Evolutionary conservation across 257 asterid species (phyloP), one percentile per base, ranked within the genome.

Genomic region (Salvia miltiorrhiza): DNA sequence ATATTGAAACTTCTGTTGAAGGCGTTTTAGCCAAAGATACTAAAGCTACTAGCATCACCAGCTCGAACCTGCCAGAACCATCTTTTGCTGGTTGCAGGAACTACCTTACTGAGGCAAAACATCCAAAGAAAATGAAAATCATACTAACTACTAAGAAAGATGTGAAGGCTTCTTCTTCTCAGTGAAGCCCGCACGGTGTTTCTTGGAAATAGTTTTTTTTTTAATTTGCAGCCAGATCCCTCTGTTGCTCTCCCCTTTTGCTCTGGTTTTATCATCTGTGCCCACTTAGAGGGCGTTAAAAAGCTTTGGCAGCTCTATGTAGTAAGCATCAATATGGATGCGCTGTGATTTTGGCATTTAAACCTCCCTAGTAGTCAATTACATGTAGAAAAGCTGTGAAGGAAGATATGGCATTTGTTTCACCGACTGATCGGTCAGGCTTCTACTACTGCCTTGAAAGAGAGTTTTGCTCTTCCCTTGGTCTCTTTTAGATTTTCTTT

Each of bases 11-110:
- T 52, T 67, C 74, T 41, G 56, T 56, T 20, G 69, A 55, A 10
- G 72, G 65, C 67, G 35, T 45, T 72, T 47, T 41, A 65, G 20
- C 68, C 49, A 40, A 76, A 75, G 69, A 49, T 49, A 48, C 33
- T 49, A 73, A 24, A 35, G 6, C 78, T 40, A 68, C 70, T 40
- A 66, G 2, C 43, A 37, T 23, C 60, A 39, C 52, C 24, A 52
- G 69, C 65, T 48, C 56, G 76, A 69, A 68, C 45, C 70, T 63
- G 59, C 44, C 50, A 47, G 75, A 76, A 47, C 63, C 83, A 37
- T 57, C 68, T 24, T 54, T 56, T 26, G 77, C 52, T 67, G 72
- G 57, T 64, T 56, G 55, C 57, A 52, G 14, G 28, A 41, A n/a
- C 55, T 63, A 57, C 53, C 58, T 17, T 60, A 30, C 12, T 4